Conservation (phyloP, 768 basidiomycete species). For the Calvatia gigantea region DNA sequence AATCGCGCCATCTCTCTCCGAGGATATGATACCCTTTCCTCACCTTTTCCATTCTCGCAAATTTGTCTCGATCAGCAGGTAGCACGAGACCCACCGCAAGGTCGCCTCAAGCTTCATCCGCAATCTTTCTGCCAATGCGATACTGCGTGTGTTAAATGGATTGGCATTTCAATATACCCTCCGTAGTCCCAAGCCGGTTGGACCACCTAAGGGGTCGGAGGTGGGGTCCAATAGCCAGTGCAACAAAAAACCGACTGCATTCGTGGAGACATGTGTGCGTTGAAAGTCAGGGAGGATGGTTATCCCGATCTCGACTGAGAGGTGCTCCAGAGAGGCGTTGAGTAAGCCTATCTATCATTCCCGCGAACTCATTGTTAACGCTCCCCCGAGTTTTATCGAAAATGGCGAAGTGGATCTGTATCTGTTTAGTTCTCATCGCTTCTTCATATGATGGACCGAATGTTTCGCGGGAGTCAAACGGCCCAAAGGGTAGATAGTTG, state of each 20-base stretch:
- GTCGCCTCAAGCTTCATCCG: conserved; percentile 53
- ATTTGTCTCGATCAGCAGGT: conserved; percentile 31
- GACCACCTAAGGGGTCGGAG: no score
- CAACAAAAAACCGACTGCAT: conserved; percentile 48
- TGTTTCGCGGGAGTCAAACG: conserved; percentile 39
- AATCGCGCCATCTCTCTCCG: conserved; percentile 49
- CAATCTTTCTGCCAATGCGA: conserved; percentile 49
- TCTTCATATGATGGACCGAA: conserved; percentile 28
- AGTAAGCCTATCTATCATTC: conserved; percentile 49
- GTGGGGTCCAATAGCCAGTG: conserved; percentile 41
- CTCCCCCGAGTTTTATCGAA: conserved; percentile 41
- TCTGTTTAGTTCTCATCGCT: conserved; percentile 30
- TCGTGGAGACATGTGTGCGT: conserved; percentile 58
- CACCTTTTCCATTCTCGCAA: conserved; percentile 22
- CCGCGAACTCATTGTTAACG: conserved; percentile 38
- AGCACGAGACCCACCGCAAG: conserved; percentile 51
- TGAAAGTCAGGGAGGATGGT: conserved; percentile 56
- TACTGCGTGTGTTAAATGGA: conserved; percentile 41
- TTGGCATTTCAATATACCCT: conserved; percentile 63
- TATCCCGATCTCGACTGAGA: conserved; percentile 51
- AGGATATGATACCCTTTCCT: conserved; percentile 28
- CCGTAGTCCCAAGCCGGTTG: conserved; percentile 47
- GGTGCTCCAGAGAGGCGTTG: conserved; percentile 36
- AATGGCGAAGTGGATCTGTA: conserved; percentile 44
- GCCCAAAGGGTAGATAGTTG: conserved; percentile 48